phyloP scores from a whole-genome alignment of 441 rosid genomes.

The Bruguiera hainesii region DNA sequence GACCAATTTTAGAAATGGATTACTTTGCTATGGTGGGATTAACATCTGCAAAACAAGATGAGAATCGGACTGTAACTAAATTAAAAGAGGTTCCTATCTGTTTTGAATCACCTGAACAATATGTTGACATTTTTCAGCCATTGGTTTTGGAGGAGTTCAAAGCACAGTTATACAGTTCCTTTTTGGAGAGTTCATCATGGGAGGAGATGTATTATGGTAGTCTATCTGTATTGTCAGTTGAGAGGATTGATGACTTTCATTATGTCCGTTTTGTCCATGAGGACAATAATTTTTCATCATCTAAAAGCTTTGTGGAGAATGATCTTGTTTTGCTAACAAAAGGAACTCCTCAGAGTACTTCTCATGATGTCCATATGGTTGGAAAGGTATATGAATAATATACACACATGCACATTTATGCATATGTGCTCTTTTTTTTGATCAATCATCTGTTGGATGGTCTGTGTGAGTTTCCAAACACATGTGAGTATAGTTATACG shows the following conservation, averaged over 20 bases:
- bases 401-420: no score
- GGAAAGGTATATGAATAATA: constrained; percentile 67
- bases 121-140: constrained; percentile 79
- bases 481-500: not conserved
- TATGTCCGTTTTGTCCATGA: constrained; percentile 94
- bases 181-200: constrained; percentile 80
- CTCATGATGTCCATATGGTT: constrained; percentile 66
- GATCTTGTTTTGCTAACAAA: constrained; percentile 92
- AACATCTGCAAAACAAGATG: constrained; percentile 47
- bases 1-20: constrained; percentile 82
- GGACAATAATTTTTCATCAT: constrained; percentile 49
- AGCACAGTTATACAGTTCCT: constrained; percentile 88
- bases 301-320: constrained; percentile 77
- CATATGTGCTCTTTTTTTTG: not conserved
- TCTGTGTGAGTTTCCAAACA: not conserved
- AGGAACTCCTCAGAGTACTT: constrained; percentile 58
- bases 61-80: constrained; percentile 37
- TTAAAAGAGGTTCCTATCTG: constrained; percentile 88
- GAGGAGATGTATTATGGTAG: constrained; percentile 76
- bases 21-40: constrained; percentile 76
- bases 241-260: constrained; percentile 97
- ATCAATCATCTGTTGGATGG: constrained; percentile 1
- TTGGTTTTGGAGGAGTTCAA: constrained; percentile 96
- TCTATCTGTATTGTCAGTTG: constrained; percentile 86
- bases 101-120: constrained; percentile 83